Conservation (phyloP, 306 rosid genomes). For the Prunus davidiana region DNA sequence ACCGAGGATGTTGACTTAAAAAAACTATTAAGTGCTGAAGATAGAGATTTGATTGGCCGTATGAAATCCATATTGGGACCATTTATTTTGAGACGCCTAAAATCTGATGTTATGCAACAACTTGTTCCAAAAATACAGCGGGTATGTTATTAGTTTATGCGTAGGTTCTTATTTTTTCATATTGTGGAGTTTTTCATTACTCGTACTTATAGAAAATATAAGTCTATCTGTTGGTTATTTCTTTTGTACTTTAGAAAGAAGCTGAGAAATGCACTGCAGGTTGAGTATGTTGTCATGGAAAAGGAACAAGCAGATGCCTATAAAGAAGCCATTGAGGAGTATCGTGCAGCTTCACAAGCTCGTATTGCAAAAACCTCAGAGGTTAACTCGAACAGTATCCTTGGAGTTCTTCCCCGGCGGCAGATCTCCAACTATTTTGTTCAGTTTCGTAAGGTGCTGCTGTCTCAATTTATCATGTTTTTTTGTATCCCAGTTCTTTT, state of each 20-base stretch:
- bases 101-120: constrained; percentile 98
- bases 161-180: constrained; percentile 3
- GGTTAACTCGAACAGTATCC: constrained; percentile 32
- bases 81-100: constrained; percentile 85
- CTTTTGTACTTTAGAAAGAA: constrained; percentile 1
- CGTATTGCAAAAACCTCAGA: constrained; percentile 54
- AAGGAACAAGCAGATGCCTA: constrained; percentile 74
- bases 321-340: constrained; percentile 86
- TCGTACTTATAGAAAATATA: not conserved
- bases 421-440: constrained; percentile 93
- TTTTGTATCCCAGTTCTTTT: not conserved
- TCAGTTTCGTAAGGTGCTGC: constrained; percentile 89
- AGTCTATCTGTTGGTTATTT: not conserved
- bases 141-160: constrained; percentile 38
- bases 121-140: constrained; percentile 87
- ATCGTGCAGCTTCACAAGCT: constrained; percentile 81
- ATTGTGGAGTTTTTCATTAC: not conserved
- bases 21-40: constrained; percentile 72
- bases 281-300: constrained; percentile 82
- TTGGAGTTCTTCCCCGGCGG: constrained; percentile 62
- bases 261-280: constrained; percentile 48
- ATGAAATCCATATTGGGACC: constrained; percentile 98
- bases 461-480: constrained; percentile 14
- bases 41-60: constrained; percentile 68
- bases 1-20: constrained; percentile 88